Evolutionary conservation across 495 filamentous ascomycete genomes (phyloP).

Genomic region (Aspergillus cavernicola): DNA sequence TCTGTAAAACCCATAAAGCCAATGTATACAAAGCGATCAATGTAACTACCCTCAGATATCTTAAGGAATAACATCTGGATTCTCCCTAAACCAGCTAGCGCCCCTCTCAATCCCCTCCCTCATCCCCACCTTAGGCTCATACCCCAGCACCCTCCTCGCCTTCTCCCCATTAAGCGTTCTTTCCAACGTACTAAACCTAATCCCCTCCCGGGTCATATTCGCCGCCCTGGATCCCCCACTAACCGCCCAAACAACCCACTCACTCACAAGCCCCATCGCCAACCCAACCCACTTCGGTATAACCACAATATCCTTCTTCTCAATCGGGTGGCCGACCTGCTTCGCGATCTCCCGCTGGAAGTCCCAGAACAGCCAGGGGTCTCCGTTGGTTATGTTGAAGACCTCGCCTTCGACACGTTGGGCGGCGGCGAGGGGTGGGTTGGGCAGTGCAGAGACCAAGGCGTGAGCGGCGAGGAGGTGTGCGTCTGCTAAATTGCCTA

Average conservation of each 20-base stretch:
- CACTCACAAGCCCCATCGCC: conserved; percentile 8
- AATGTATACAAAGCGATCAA: too few species aligned
- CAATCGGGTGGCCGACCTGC: not conserved
- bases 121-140: conserved; percentile 3
- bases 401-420: conserved; percentile 7
- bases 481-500: conserved; percentile 9
- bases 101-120: conserved; percentile 9
- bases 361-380: conserved; percentile 14
- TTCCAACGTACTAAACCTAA: conserved; percentile 7
- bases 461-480: conserved; percentile 4
- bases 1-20: too few species aligned
- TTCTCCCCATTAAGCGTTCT: conserved; percentile 6
- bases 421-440: not conserved
- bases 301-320: conserved; percentile 2
- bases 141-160: conserved; percentile 9
- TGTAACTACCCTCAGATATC: too few species aligned
- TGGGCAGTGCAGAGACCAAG: not conserved
- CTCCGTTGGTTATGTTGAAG: conserved; percentile 9
- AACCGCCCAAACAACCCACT: conserved; percentile 8
- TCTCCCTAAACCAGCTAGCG: conserved; percentile 9
- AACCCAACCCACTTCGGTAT: conserved; percentile 13
- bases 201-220: conserved; percentile 11
- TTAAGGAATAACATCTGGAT: not conserved
- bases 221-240: not conserved
- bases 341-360: conserved; percentile 4